Percentiles rank a stretch among this genome's conserved stretches.
phyloP scores from a whole-genome alignment of 1,139 yeast genomes.

The Hansenula lynferdii region DNA sequence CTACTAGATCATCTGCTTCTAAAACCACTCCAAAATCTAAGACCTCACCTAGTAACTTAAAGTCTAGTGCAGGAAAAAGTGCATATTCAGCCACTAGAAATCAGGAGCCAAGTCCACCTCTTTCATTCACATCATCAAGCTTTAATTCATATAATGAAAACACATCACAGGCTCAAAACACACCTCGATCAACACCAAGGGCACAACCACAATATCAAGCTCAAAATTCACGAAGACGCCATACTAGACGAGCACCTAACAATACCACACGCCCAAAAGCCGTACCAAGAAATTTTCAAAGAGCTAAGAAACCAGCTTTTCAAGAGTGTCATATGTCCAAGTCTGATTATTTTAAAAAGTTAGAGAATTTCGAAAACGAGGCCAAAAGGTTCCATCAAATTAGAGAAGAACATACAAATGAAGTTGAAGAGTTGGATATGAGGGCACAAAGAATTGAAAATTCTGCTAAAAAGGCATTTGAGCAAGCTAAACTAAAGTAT shows the following conservation, averaged over 20 bases:
- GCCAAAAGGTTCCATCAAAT: background rate
- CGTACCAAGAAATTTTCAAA: background rate
- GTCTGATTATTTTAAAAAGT: slow-evolving; percentile 5
- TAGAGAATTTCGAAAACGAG: slow-evolving; percentile 1
- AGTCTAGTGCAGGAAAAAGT: background rate
- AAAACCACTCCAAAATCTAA: background rate
- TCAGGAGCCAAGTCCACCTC: no score
- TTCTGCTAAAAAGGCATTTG: slow-evolving; percentile 13
- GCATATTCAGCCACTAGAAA: background rate
- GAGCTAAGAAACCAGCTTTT: background rate
- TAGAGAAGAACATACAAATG: slow-evolving; percentile 7
- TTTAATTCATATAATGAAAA: no score
- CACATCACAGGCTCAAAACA: background rate
- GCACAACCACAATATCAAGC: background rate
- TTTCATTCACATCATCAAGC: no score
- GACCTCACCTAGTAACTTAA: background rate
- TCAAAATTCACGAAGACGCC: background rate
- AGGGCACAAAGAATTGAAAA: slow-evolving; percentile 4
- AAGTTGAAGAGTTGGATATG: slow-evolving; percentile 3
- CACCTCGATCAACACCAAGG: background rate
- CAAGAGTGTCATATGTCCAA: slow-evolving; percentile 2
- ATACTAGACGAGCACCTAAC: background rate
- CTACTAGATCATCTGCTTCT: background rate
- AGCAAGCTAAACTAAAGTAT: slow-evolving; percentile 12
- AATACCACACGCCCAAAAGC: background rate